Conservation (phyloP, 225 moss, liverwort and hornwort species). For the Sphagnum contortum region DNA sequence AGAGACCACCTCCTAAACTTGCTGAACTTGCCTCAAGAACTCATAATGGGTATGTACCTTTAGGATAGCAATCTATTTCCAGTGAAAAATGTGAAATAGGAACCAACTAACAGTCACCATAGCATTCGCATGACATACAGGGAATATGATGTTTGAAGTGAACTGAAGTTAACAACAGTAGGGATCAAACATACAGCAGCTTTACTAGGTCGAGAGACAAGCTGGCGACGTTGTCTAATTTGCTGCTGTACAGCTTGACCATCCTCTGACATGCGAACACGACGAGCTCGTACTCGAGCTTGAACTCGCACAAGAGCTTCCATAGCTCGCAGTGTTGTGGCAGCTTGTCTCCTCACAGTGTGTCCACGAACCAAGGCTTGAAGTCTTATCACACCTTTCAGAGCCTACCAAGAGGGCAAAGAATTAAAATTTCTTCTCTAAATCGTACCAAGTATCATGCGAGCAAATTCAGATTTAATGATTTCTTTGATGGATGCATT, state of each 20-base stretch:
- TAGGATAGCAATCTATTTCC: too few relatives aligned
- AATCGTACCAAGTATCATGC: too few relatives aligned
- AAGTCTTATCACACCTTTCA: slow-evolving; percentile 49
- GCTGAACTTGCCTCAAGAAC: too few relatives aligned
- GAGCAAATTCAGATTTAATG: too few relatives aligned
- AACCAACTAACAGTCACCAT: too few relatives aligned
- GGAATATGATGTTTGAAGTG: too few relatives aligned
- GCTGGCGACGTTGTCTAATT: slow-evolving; percentile 42
- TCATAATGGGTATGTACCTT: too few relatives aligned
- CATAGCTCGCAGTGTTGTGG: slow-evolving; percentile 54
- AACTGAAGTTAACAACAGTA: too few relatives aligned
- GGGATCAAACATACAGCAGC: slow-evolving; percentile 21
- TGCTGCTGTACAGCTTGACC: slow-evolving; percentile 62
- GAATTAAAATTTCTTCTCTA: too few relatives aligned
- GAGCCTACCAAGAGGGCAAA: slow-evolving; percentile 18
- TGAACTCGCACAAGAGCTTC: slow-evolving; percentile 60
- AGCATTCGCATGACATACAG: too few relatives aligned
- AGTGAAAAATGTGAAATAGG: too few relatives aligned
- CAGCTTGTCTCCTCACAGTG: slow-evolving; percentile 54
- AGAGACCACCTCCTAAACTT: too few relatives aligned
- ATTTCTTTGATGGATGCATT: background rate
- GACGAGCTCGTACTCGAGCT: slow-evolving; percentile 59
- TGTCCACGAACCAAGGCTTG: slow-evolving; percentile 56
- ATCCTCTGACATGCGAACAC: slow-evolving; percentile 58
- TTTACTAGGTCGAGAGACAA: slow-evolving; percentile 31